Evolutionary conservation across 108 stramenopile species (phyloP), one percentile per base, ranked within the genome.

Genomic region (Seminavis robusta): DNA sequence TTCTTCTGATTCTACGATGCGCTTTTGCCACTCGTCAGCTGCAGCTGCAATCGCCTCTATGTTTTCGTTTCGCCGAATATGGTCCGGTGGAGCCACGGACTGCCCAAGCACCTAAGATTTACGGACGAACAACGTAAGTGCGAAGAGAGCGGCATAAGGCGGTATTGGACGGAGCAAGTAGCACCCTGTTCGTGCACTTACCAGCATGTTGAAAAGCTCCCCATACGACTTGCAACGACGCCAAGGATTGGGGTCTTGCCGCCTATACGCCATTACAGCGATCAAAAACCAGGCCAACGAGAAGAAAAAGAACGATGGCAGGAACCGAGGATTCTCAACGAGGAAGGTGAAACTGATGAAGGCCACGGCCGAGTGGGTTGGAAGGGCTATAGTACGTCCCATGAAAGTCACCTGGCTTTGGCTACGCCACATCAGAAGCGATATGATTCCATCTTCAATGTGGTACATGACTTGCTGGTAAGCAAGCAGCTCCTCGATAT

Each of bases 341-440:
- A 92, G 31, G 28, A 58, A 53, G 13, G 56, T 63, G 4, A 70
- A 44, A 25, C 61, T 38, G 6, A 88, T 24, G 44, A 85, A 92
- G 15, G 72, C 62, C 31, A 51, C 49, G 21, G 82, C 9, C 5
- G 86, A 88, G 56, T 81, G 79, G 27, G 86, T 32, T 25, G 90
- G 90, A 11, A 24, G n/a, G 3, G 25, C 36, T 11, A 69, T 4
- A 4, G 50, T 28, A 15, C 52, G 45, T 19, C 62, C 66, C 15
- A 68, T 2, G 1, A 67, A 51, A 0, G 33, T 54, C 8, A 83
- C 23, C 4, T 47, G 61, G 50, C 49, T 73, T 19, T 74, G 63
- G 19, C 80, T 77, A 27, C 84, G 74, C 90, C 90, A 92, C 13
- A 92, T 44, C 4, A 88, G 38, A 1, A 92, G 29, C 15, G 69